Conservation (phyloP, 2,329 filamentous ascomycete genomes). For the Pestalotiopsis sp. region DNA sequence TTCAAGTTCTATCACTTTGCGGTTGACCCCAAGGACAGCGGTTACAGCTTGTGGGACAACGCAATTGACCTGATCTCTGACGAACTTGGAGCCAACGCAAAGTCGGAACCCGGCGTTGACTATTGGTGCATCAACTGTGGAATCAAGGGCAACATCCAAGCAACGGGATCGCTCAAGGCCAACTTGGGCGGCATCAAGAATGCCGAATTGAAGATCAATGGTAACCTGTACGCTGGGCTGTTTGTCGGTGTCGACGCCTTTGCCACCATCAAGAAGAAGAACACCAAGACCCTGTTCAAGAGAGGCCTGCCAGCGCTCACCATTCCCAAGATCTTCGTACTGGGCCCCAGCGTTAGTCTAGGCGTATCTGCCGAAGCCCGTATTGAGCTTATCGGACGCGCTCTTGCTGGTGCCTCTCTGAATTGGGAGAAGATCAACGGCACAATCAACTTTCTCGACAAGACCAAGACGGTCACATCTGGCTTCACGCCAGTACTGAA, state of each 20-base stretch:
- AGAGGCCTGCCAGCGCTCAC: neutral
- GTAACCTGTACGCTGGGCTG: neutral
- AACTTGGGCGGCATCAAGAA: neutral
- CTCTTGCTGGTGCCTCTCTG: neutral
- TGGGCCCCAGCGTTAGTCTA: neutral
- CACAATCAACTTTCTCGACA: neutral
- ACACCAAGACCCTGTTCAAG: neutral
- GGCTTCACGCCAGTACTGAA: conserved; percentile 1
- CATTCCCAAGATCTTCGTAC: neutral
- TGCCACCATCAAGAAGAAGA: conserved; percentile 5
- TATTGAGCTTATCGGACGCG: neutral
- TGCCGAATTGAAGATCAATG: conserved; percentile 1
- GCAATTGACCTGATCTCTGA: neutral
- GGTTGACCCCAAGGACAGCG: neutral
- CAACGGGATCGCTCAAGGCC: neutral
- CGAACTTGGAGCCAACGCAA: conserved; percentile 1
- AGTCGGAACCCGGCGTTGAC: neutral
- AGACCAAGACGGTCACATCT: neutral
- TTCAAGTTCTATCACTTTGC: conserved; percentile 8
- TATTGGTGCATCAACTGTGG: conserved; percentile 7
- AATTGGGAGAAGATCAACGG: neutral
- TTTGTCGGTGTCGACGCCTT: neutral
- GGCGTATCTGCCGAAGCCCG: neutral
- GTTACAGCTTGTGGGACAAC: conserved; percentile 4
- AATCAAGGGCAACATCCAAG: conserved; percentile 2